These are phyloP conservation scores for Apophysomyces variabilis DNA, from an alignment of 371 early-diverging fungal species.

Conservation along the genomic window DNA sequence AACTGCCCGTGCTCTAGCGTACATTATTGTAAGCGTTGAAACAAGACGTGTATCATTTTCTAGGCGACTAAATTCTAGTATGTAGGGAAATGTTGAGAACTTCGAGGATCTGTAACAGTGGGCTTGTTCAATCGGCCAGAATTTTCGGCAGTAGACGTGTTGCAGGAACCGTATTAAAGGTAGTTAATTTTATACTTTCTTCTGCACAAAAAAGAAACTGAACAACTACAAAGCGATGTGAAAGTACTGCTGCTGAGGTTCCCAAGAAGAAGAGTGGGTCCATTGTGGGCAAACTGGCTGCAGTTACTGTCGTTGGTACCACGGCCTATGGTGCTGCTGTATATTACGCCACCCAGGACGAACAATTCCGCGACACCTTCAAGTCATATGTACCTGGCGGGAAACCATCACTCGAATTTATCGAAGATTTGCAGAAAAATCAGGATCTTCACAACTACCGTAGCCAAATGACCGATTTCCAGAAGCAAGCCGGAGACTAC, in stretches of 20 bases:
- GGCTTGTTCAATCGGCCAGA: conserved; percentile 7
- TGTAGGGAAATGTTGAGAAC: conserved; percentile 2
- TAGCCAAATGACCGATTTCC: conserved; percentile 19
- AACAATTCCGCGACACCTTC: conserved; percentile 29
- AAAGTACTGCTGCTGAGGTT: conserved; percentile 6
- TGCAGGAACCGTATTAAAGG: not conserved
- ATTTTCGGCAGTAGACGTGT: not conserved
- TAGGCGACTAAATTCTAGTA: not conserved
- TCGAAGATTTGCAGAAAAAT: conserved; percentile 31
- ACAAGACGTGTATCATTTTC: not conserved
- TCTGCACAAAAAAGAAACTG: not conserved
- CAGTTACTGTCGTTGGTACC: conserved; percentile 20
- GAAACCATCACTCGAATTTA: conserved; percentile 22
- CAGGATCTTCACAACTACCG: conserved; percentile 25
- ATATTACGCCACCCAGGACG: conserved; percentile 31
- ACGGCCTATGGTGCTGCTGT: conserved; percentile 34
- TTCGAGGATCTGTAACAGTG: conserved; percentile 12
- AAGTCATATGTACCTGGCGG: conserved; percentile 33
- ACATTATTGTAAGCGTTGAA: no score
- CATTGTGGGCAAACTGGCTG: conserved; percentile 17
- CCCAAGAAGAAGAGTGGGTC: conserved; percentile 11
- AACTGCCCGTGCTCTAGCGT: no score
- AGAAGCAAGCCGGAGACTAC: conserved; percentile 27
- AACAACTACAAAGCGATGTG: conserved; percentile 8
- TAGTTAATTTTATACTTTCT: not conserved